phyloP scores from a whole-genome alignment of 1,139 yeast species.

The Arxiozyma telluris region DNA sequence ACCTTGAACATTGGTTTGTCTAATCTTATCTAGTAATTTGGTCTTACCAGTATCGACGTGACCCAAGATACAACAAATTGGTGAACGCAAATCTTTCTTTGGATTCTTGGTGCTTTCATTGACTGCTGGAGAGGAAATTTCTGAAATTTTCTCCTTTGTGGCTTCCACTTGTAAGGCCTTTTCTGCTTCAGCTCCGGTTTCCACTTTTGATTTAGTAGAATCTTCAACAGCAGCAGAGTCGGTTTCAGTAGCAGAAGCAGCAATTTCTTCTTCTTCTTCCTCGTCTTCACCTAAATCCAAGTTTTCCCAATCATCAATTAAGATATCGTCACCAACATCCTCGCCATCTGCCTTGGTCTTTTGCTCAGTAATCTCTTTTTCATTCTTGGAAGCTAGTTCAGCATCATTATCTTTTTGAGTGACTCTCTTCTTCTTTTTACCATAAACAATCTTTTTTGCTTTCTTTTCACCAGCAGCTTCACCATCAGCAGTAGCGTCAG shows the following conservation, averaged over 20 bases:
- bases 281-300: constrained; percentile 50
- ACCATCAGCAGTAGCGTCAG: constrained; percentile 21
- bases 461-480: constrained; percentile 34
- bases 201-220: constrained; percentile 4
- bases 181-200: constrained; percentile 6
- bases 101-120: constrained; percentile 17
- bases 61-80: constrained; percentile 97
- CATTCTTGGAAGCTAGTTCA: constrained; percentile 1
- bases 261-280: constrained; percentile 18
- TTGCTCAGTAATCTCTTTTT: constrained; percentile 6
- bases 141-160: constrained; percentile 5
- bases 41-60: constrained; percentile 99
- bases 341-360: constrained; percentile 17
- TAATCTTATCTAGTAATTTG: constrained; percentile 86
- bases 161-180: constrained; percentile 5
- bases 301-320: constrained; percentile 61
- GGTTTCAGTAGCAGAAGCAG: constrained; percentile 20
- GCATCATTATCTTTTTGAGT: constrained; percentile 24
- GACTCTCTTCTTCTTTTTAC: constrained; percentile 55
- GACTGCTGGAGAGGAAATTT: constrained; percentile 8
- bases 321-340: constrained; percentile 42
- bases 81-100: constrained; percentile 71
- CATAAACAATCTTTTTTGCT: constrained; percentile 67
- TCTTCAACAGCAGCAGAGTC: constrained; percentile 10
- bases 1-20: constrained; percentile 98